Evolutionary conservation across 768 basidiomycete genomes (phyloP), one percentile per base, ranked within the genome.

Genomic region (Sistotremastrum niveocremeum): DNA sequence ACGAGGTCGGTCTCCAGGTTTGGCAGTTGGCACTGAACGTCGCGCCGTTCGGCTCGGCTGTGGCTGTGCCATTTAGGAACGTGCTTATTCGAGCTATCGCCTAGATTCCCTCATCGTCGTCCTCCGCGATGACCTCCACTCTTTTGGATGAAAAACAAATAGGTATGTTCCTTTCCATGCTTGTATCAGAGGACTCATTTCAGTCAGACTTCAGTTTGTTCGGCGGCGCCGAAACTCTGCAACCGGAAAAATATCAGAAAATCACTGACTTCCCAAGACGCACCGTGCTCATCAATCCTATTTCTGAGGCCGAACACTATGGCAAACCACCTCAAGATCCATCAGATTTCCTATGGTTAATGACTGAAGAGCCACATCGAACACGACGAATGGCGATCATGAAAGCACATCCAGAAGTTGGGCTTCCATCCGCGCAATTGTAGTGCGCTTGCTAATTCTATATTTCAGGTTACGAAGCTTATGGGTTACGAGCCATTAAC

Each of bases 321-420:
- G 61, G 67, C 12, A 69, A 63, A 4, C 76, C 77, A 2, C 81
- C 82, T 0, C 79, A 80, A 58, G 79, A 90, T 55, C 83, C 86
- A 1, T 62, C 69, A 0, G 94, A 98, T 54, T 98, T 95, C 56
- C 70, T 97, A 32, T 99, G 95, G 95, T 58, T 93, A 39, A 86
- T 97, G 81, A 95, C 89, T 0, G 95, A 99, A 64, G 95, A 99
- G 58, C 95, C 95, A 3, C 95, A 99, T 63, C 76, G 94, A 42
- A 79, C 80, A 10, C 68, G 95, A 46, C 68, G 95, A 48, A 79
- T 77, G 66, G 83, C 76, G 5, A 97, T 99, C 50, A 74, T 98
- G 70, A 93, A 93, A 56, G 83, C 85, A 0, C 91, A 98, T 57
- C 95, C 95, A 0, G 81, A 95, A 71, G 87, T 85, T 49, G 45